phyloP scores from a whole-genome alignment of 805 yeast genomes.

The Ogataea populi-albae region DNA sequence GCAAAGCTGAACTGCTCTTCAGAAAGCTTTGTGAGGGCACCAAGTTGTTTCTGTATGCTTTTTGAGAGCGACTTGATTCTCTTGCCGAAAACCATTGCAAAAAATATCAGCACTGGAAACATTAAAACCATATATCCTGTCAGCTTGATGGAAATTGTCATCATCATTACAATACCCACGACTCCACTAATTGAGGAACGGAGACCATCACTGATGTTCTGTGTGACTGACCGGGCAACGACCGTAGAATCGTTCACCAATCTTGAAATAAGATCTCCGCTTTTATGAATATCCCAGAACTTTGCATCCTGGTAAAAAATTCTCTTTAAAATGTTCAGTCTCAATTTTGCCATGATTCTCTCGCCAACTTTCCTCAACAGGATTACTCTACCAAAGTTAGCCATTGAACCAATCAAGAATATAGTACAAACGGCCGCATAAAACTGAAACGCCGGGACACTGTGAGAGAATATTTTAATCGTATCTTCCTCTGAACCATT shows the following conservation, averaged over 20 bases:
- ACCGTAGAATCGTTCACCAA: slow-evolving; percentile 85
- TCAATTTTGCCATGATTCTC: slow-evolving; percentile 75
- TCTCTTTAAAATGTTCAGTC: slow-evolving; percentile 73
- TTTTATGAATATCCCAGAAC: slow-evolving; percentile 83
- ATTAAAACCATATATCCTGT: slow-evolving; percentile 77
- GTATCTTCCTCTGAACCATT: slow-evolving; percentile 14
- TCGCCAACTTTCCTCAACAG: slow-evolving; percentile 80
- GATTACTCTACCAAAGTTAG: slow-evolving; percentile 80
- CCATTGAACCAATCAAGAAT: slow-evolving; percentile 69
- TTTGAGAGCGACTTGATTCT: slow-evolving; percentile 71
- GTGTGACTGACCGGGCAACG: slow-evolving; percentile 81
- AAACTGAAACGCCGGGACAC: slow-evolving; percentile 62
- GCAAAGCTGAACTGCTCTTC: slow-evolving; percentile 88
- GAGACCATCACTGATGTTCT: slow-evolving; percentile 89
- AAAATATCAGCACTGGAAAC: slow-evolving; percentile 78
- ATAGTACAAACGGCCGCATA: slow-evolving; percentile 58
- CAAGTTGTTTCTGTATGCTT: slow-evolving; percentile 78
- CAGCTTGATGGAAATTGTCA: slow-evolving; percentile 75
- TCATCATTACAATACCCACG: slow-evolving; percentile 91
- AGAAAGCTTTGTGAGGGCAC: slow-evolving; percentile 81
- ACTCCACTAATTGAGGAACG: slow-evolving; percentile 77
- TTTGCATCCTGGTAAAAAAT: slow-evolving; percentile 83
- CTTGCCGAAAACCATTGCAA: slow-evolving; percentile 81
- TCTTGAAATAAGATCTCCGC: slow-evolving; percentile 89
- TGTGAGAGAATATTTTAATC: slow-evolving; percentile 38